Conservation (phyloP, 208 protist species). For the Trypanosoma grayi region DNA sequence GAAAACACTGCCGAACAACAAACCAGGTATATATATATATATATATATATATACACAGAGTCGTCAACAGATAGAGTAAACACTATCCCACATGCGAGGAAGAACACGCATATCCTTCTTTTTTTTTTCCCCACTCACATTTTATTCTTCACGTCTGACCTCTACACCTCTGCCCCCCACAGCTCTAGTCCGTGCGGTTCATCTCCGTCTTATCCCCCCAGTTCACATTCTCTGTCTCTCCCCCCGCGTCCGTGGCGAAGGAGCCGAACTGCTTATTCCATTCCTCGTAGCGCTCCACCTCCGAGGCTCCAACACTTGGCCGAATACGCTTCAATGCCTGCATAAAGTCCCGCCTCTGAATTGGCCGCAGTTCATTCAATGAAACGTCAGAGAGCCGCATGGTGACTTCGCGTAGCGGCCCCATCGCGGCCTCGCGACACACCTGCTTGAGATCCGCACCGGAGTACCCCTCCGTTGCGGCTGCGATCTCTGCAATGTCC, state of each 20-base stretch:
- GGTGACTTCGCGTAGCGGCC: conserved; percentile 66
- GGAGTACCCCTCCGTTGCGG: conserved; percentile 67
- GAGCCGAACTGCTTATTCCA: conserved; percentile 87
- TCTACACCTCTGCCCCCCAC: no score
- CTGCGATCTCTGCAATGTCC: conserved; percentile 42
- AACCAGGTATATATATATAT: no score
- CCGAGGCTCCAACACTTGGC: conserved; percentile 68
- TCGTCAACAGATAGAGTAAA: no score
- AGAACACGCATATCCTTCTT: no score
- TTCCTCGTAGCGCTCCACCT: conserved; percentile 73
- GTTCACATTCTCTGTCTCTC: conserved; percentile 29
- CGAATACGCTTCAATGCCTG: conserved; percentile 70
- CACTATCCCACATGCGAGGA: no score
- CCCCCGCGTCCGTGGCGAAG: conserved; percentile 29
- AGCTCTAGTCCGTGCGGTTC: conserved; percentile 1
- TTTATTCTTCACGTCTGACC: not conserved
- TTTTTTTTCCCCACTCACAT: no score
- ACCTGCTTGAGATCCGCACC: conserved; percentile 77
- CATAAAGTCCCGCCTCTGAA: conserved; percentile 69
- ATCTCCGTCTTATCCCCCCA: conserved; percentile 17
- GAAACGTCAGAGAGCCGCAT: conserved; percentile 49
- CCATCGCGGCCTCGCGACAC: conserved; percentile 78
- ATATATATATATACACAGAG: no score
- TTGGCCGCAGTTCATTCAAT: conserved; percentile 50
- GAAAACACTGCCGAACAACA: no score